Conservation (phyloP, 495 filamentous ascomycete genomes). For the Penicillium waksmanii region DNA sequence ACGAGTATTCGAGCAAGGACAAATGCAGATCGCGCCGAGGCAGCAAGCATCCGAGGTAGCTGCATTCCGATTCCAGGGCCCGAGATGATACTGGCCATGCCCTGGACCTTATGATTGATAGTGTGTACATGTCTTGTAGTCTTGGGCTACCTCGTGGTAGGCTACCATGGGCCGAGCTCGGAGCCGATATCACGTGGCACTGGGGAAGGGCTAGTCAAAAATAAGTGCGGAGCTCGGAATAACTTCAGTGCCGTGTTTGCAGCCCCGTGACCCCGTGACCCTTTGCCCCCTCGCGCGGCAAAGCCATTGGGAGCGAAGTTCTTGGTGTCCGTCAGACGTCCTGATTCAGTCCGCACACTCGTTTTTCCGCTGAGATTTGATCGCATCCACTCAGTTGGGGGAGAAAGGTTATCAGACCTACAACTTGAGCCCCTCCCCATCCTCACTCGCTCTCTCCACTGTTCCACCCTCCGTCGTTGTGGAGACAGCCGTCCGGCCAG, state of each 20-base stretch:
- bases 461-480: slow-evolving; percentile 34
- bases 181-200: slow-evolving; percentile 5
- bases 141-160: too few species aligned
- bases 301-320: not conserved
- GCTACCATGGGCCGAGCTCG: slow-evolving; percentile 5
- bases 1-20: not conserved
- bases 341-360: not conserved
- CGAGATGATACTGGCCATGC: not conserved
- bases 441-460: slow-evolving; percentile 27
- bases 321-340: not conserved
- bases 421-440: slow-evolving; percentile 5
- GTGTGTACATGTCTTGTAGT: not conserved
- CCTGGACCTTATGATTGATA: not conserved
- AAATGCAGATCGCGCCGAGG: slow-evolving; percentile 8
- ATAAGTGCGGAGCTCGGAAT: slow-evolving; percentile 15
- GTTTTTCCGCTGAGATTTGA: not conserved
- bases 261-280: slow-evolving; percentile 20
- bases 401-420: not conserved
- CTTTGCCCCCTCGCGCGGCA: not conserved
- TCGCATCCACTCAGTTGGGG: not conserved
- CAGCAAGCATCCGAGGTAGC: slow-evolving; percentile 1
- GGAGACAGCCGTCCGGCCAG: slow-evolving; percentile 30
- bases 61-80: not conserved
- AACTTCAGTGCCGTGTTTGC: slow-evolving; percentile 13
- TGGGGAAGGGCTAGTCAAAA: slow-evolving; percentile 12